Percentiles rank a stretch among this genome's conserved stretches.
Conservation (phyloP, 257 asterid genomes). For the Nicotiana paniculata region DNA sequence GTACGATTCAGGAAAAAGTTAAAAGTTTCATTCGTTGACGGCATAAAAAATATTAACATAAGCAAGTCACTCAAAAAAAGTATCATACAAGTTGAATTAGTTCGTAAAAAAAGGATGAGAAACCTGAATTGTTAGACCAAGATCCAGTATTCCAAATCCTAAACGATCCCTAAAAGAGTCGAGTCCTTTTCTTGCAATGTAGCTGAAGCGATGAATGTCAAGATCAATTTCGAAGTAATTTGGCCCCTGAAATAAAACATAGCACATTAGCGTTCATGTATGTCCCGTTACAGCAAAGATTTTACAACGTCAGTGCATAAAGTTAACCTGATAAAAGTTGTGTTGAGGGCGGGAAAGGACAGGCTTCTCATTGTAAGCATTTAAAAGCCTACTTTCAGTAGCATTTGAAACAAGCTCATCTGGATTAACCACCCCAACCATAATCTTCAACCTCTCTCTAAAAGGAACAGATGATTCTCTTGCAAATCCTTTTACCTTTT, state of each 20-base stretch:
- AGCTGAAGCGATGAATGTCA: constrained; percentile 87
- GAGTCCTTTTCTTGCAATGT: constrained; percentile 78
- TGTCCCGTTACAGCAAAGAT: not conserved
- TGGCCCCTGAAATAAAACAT: constrained; percentile 46
- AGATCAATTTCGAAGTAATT: constrained; percentile 86
- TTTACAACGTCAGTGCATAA: not conserved
- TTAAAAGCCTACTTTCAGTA: constrained; percentile 65
- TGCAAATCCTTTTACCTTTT: constrained; percentile 61
- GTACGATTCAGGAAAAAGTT: not conserved
- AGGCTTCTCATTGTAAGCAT: constrained; percentile 83
- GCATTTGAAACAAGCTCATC: constrained; percentile 65
- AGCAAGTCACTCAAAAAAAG: too few species aligned
- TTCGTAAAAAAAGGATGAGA: not conserved
- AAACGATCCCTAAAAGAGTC: constrained; percentile 73
- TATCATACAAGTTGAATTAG: not conserved
- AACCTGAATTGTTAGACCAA: constrained; percentile 88
- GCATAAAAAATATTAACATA: too few species aligned
- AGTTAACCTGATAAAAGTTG: constrained; percentile 52
- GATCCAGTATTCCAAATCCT: constrained; percentile 58
- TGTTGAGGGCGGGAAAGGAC: constrained; percentile 95
- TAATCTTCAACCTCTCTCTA: constrained; percentile 75
- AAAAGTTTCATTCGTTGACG: not conserved
- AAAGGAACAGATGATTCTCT: constrained; percentile 57
- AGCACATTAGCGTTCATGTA: not conserved
- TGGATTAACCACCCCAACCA: constrained; percentile 77